These are phyloP conservation scores for Hypoxylon sp. DNA, from an alignment of 2,329 filamentous ascomycete genomes.

Conservation along the genomic window DNA sequence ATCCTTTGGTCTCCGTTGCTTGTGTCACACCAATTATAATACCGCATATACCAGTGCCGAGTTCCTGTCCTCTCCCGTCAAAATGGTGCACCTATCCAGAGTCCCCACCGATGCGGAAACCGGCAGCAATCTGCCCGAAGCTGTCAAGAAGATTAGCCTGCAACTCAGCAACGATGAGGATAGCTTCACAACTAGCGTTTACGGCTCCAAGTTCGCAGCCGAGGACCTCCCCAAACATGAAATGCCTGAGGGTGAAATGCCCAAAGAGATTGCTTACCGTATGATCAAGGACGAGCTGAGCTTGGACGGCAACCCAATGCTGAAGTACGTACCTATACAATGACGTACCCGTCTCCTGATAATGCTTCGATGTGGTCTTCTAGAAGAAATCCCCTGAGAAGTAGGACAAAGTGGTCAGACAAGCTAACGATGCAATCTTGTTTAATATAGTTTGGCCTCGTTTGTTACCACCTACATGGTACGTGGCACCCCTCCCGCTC, in stretches of 20 bases:
- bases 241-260: constrained; percentile 93
- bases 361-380: constrained; percentile 8
- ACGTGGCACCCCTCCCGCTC: constrained; percentile 41
- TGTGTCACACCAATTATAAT: constrained; percentile 3
- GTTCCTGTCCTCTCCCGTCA: constrained; percentile 30
- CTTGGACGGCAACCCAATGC: constrained; percentile 88
- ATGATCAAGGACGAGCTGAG: constrained; percentile 97
- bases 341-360: constrained; percentile 24
- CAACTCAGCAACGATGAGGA: constrained; percentile 62
- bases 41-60: neutral
- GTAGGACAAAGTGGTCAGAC: constrained; percentile 23
- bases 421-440: constrained; percentile 18
- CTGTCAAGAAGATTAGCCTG: constrained; percentile 55
- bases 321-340: constrained; percentile 65
- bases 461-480: constrained; percentile 98
- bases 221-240: constrained; percentile 81
- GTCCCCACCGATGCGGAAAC: constrained; percentile 48
- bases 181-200: constrained; percentile 80
- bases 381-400: constrained; percentile 6
- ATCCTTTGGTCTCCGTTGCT: constrained; percentile 5
- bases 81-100: constrained; percentile 62
- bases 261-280: constrained; percentile 88
- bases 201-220: constrained; percentile 84
- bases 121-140: constrained; percentile 45
- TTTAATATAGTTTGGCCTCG: constrained; percentile 73